Evolutionary conservation across 176 grass and related monocot genomes (phyloP).

Genomic region (Coix lacrymajobi): DNA sequence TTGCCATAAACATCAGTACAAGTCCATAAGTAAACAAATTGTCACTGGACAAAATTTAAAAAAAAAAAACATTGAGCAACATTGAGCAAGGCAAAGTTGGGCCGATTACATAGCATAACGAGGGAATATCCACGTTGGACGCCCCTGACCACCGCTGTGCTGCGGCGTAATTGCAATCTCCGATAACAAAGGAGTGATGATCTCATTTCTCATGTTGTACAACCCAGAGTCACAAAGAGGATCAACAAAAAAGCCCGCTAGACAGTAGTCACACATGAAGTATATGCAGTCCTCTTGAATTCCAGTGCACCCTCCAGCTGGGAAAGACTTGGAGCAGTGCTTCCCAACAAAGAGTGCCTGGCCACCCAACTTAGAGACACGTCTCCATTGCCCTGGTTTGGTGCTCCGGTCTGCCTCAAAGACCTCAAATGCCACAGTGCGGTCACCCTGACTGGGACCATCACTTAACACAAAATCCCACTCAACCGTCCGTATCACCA

Average conservation of each 20-base stretch:
- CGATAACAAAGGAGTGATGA: neutral
- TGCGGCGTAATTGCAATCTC: neutral
- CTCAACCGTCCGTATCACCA: neutral
- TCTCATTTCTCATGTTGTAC: constrained; percentile 1
- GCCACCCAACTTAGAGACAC: neutral
- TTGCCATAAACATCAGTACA: neutral
- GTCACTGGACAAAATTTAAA: neutral
- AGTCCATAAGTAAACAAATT: neutral
- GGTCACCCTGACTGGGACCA: neutral
- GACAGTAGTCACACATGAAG: neutral
- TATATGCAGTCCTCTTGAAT: constrained; percentile 12
- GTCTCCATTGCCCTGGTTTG: neutral
- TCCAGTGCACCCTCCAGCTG: neutral
- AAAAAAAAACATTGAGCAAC: neutral
- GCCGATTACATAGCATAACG: neutral
- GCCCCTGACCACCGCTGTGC: neutral
- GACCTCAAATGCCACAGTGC: neutral
- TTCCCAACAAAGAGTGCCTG: neutral
- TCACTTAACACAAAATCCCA: rapidly evolving
- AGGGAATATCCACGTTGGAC: neutral
- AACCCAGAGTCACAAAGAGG: neutral
- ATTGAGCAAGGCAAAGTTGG: neutral
- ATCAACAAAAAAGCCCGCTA: rapidly evolving
- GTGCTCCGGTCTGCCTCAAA: neutral
- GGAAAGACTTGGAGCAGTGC: neutral